Evolutionary conservation across 495 filamentous ascomycete species (phyloP), one percentile per base, ranked within the genome.

Genomic region (Cercophora sp.): DNA sequence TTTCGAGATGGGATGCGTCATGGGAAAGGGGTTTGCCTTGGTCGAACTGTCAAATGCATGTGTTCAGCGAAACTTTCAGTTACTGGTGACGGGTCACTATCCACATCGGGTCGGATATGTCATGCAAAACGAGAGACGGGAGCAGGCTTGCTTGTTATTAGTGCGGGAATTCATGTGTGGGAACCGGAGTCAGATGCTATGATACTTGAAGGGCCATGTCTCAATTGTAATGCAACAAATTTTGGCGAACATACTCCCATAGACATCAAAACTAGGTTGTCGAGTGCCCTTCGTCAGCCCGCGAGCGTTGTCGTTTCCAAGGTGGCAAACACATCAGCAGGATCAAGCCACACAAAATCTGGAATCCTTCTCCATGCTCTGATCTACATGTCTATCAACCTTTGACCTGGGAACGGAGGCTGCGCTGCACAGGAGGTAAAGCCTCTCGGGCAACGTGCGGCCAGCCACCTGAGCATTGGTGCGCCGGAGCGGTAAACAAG

Each of bases 201-300:
- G 45, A 29, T 51, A 51, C 48, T 39, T 20, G 18, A 52, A 20
- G 47, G n/a, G 47, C 39, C 40, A 45, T 55, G 55, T 45, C 34
- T 58, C 48, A 32, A 56, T 49, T 61, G 59, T 61, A 61, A 58
- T 58, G 54, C n/a, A n/a, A n/a, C n/a, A n/a, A n/a, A n/a, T n/a
- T n/a, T n/a, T n/a, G n/a, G n/a, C n/a, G n/a, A n/a, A n/a, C n/a
- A n/a, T n/a, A n/a, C n/a, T n/a, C n/a, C n/a, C n/a, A n/a, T n/a
- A n/a, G n/a, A n/a, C n/a, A n/a, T n/a, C n/a, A n/a, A n/a, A n/a
- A n/a, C n/a, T n/a, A n/a, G n/a, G n/a, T n/a, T n/a, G n/a, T n/a
- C n/a, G n/a, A n/a, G n/a, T n/a, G n/a, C n/a, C n/a, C n/a, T n/a
- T n/a, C n/a, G n/a, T n/a, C n/a, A n/a, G n/a, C n/a, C n/a, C n/a